Base-by-base conservation (phyloP, 2,329 filamentous ascomycete genomes). In the Orbilia quercus region DNA sequence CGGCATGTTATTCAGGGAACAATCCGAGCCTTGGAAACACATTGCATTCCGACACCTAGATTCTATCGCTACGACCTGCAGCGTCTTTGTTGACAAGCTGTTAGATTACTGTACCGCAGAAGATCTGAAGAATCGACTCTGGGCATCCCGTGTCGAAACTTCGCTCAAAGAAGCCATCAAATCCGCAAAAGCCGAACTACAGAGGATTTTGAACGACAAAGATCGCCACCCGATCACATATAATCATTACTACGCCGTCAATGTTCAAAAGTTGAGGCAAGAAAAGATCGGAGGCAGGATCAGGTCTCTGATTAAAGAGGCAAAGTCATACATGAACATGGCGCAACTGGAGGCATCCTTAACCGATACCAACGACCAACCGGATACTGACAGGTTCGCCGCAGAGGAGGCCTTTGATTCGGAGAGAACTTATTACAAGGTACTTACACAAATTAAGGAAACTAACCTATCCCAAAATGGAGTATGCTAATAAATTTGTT, bases 1-100 rank as follows among this genome's bases (percentile, higher is more conserved):
- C 0, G 79, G 78, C 0, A 76, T 69, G 18, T 55, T 82, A 2
- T 81, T 81, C 47, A 76, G 77, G 9, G 78, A 81, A 22, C 80
- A 81, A 60, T 77, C 78, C 0, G 67, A 75, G 18, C 80, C 79
- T 1, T 82, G 81, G 80, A 75, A 77, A 42, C 51, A 53, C 0
- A 74, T 82, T n/a, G 78, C 79, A 0, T 69, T 51, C 11, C 53
- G 75, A 4, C 71, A 74, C 16, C 59, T 74, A 1, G 28, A 57
- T 2, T 77, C 78, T 53, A 45, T 82, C 2, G 25, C 78, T 9
- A 75, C 70, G 2, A 72, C 77, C 1, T 80, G 79, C 69, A 74
- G 76, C 2, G 59, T 76, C 7, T 80, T 79, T 48, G 65, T 79
- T 0, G 55, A 45, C 0, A 58, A 77, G 0, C 51, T 80, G 0